phyloP scores from a whole-genome alignment of 2,329 filamentous ascomycete species.

The Ceratocystis eucalypticola region DNA sequence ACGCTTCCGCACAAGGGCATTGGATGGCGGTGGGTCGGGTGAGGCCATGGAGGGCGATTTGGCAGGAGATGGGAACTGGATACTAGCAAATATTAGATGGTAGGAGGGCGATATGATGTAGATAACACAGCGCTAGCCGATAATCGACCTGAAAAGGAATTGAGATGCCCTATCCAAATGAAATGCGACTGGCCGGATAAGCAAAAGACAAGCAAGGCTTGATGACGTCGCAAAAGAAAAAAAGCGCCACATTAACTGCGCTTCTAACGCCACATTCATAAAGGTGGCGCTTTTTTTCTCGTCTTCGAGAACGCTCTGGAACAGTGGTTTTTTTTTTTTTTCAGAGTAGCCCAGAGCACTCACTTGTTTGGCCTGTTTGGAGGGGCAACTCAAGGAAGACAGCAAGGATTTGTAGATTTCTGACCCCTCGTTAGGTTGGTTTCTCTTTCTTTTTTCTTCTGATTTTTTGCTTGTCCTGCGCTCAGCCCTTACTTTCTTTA shows the following conservation, averaged over 20 bases:
- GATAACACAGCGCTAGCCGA: background rate
- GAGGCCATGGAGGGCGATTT: background rate
- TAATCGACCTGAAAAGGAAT: background rate
- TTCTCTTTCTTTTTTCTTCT: background rate
- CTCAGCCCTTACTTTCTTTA: background rate
- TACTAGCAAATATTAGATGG: background rate
- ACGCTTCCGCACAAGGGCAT: slow-evolving; percentile 53
- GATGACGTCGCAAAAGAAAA: background rate
- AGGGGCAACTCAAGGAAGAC: background rate
- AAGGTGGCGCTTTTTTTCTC: background rate
- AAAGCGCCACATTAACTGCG: background rate
- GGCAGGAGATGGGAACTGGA: background rate
- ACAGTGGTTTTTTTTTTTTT: background rate
- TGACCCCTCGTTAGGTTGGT: background rate
- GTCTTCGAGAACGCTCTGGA: slow-evolving; percentile 6
- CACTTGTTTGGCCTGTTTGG: background rate
- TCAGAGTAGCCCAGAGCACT: too few relatives aligned
- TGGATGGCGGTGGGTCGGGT: slow-evolving; percentile 28
- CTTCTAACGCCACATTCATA: background rate
- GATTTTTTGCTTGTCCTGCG: background rate
- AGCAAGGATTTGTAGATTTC: slow-evolving; percentile 3
- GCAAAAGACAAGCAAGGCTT: background rate
- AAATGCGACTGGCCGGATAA: background rate
- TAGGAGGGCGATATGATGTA: background rate
- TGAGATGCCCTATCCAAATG: background rate